A percentile compares a stretch with the other conserved stretches of the same genome.
Evolutionary conservation across 2,329 filamentous ascomycete genomes (phyloP).

Genomic region (Ophiostoma ulmi): DNA sequence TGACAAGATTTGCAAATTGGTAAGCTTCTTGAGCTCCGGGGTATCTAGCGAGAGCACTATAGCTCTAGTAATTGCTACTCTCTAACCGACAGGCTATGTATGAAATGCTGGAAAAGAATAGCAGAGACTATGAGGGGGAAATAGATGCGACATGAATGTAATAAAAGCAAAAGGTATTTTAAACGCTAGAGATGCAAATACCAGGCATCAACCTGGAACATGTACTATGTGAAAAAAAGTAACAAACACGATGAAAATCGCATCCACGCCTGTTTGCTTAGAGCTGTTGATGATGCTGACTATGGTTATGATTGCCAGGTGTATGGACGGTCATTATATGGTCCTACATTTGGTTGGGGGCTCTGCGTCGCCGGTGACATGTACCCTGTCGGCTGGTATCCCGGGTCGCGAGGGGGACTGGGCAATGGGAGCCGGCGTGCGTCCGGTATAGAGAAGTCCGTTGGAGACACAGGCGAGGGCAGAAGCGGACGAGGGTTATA

Average conservation of each 20-base stretch:
- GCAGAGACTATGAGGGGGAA: not conserved
- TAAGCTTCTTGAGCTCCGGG: not conserved
- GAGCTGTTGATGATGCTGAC: not conserved
- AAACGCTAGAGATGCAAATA: not conserved
- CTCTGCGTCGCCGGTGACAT: not conserved
- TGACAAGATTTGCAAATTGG: not conserved
- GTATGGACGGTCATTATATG: not conserved
- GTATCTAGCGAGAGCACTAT: not conserved
- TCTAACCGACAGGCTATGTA: not conserved
- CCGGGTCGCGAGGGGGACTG: not conserved
- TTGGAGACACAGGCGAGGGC: not conserved
- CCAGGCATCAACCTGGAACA: not conserved
- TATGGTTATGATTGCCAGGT: not conserved
- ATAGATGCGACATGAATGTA: not conserved
- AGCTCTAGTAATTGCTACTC: not conserved
- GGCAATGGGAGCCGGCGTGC: not conserved
- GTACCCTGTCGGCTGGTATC: constrained; percentile 9
- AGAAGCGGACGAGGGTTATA: not conserved
- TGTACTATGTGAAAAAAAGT: not conserved
- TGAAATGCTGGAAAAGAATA: not conserved
- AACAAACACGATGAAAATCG: not conserved
- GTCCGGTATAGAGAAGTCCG: not conserved
- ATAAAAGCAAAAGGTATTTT: constrained; percentile 3
- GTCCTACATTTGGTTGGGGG: not conserved
- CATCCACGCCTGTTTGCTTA: too few species aligned